These are phyloP conservation scores for Yarrowia porcina DNA, from an alignment of 805 yeast species.

Conservation along the genomic window DNA sequence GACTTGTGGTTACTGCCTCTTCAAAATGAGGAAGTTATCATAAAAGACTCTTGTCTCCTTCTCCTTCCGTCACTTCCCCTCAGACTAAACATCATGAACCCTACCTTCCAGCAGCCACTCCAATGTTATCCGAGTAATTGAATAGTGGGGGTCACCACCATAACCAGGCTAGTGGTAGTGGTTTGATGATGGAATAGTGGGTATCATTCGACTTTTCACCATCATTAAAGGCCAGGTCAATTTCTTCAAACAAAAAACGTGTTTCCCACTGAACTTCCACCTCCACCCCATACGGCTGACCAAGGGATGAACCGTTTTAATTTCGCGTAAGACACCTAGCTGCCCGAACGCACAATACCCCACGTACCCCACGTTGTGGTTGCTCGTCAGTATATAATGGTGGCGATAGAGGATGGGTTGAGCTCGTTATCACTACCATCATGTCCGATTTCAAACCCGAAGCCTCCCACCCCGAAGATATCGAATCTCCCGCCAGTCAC, in stretches of 20 bases:
- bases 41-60: too few species aligned
- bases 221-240: not conserved
- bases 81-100: too few species aligned
- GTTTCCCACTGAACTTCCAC: not conserved
- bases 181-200: too few species aligned
- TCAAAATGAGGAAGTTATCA: too few species aligned
- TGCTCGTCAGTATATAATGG: not conserved
- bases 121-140: too few species aligned
- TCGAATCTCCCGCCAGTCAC: not conserved
- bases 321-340: not conserved
- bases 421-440: too few species aligned
- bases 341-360: not conserved
- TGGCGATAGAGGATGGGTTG: not conserved
- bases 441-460: not conserved
- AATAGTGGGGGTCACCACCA: too few species aligned
- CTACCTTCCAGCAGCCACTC: too few species aligned
- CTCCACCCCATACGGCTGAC: constrained; percentile 8
- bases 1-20: too few species aligned
- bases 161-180: too few species aligned
- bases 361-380: not conserved
- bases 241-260: not conserved
- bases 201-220: too few species aligned
- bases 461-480: not conserved
- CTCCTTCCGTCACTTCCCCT: too few species aligned
- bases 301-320: not conserved